These are phyloP conservation scores for Epichloe sp. DNA, from an alignment of 2,329 filamentous ascomycete genomes.

Conservation along the genomic window DNA sequence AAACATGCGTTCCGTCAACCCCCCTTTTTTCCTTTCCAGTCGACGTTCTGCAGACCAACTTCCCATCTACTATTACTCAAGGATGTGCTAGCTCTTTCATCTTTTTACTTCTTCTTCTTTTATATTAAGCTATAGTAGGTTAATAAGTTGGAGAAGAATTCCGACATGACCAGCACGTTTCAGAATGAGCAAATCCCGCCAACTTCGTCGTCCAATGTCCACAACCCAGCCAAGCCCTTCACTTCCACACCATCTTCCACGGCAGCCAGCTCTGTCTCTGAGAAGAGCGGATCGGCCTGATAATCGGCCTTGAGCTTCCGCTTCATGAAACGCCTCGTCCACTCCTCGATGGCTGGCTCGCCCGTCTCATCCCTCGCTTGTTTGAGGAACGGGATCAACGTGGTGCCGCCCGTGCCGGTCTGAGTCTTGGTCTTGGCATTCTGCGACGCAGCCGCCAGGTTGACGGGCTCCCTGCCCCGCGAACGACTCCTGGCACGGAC, in stretches of 20 bases:
- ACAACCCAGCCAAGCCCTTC: conserved; percentile 65
- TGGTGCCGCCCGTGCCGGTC: conserved; percentile 84
- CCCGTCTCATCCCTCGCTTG: conserved; percentile 93
- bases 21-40: not conserved
- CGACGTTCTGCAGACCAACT: not conserved
- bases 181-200: conserved; percentile 49
- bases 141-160: not conserved
- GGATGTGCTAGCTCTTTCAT: no score
- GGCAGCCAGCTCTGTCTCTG: conserved; percentile 32
- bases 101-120: no score
- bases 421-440: conserved; percentile 44
- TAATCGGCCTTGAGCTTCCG: conserved; percentile 35
- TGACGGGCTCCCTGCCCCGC: conserved; percentile 38
- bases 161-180: not conserved
- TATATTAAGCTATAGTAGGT: no score
- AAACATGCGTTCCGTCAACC: not conserved
- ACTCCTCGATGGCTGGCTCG: conserved; percentile 67
- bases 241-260: conserved; percentile 34
- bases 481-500: conserved; percentile 51
- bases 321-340: conserved; percentile 46
- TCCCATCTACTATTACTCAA: not conserved
- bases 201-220: conserved; percentile 75
- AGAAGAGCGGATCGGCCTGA: conserved; percentile 43
- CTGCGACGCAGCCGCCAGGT: conserved; percentile 48
- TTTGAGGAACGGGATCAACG: conserved; percentile 89